Evolutionary conservation across 2,329 filamentous ascomycete species (phyloP).

Genomic region (Hypoxylon sp.): DNA sequence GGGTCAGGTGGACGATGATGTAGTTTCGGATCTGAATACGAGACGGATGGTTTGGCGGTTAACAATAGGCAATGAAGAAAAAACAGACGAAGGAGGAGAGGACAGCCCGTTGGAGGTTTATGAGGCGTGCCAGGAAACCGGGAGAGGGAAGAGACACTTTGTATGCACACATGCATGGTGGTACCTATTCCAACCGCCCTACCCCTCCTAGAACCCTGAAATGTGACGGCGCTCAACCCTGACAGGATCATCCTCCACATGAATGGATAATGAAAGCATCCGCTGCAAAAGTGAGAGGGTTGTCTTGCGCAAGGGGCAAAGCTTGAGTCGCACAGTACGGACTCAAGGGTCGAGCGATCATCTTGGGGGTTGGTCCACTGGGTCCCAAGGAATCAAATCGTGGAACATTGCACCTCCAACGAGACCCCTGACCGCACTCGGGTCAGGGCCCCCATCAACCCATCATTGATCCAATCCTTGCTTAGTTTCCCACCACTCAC

Average conservation of each 20-base stretch:
- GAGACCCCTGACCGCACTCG: slow-evolving; percentile 29
- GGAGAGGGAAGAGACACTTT: slow-evolving; percentile 7
- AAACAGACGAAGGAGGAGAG: slow-evolving; percentile 1
- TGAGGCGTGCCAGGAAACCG: slow-evolving; percentile 4
- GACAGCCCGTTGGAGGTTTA: slow-evolving; percentile 8
- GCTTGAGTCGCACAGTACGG: slow-evolving; percentile 27
- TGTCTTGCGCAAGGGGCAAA: slow-evolving; percentile 35
- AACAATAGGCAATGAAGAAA: slow-evolving; percentile 35
- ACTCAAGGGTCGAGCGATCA: slow-evolving; percentile 40
- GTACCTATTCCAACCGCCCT: slow-evolving; percentile 28
- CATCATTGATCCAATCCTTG: slow-evolving; percentile 15
- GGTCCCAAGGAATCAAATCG: slow-evolving; percentile 40
- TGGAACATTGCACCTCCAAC: slow-evolving; percentile 40
- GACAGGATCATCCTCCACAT: slow-evolving; percentile 36
- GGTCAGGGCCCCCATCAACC: slow-evolving; percentile 11
- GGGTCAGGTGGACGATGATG: slow-evolving; percentile 26
- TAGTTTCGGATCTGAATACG: slow-evolving; percentile 47
- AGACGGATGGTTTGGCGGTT: slow-evolving; percentile 48
- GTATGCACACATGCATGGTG: slow-evolving; percentile 1
- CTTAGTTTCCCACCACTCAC: slow-evolving; percentile 29
- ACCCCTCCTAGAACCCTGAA: slow-evolving; percentile 21
- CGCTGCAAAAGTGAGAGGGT: slow-evolving; percentile 9
- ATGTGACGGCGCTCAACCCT: slow-evolving; percentile 38
- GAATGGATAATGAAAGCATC: slow-evolving; percentile 29
- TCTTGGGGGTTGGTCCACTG: slow-evolving; percentile 26